Conservation (phyloP, 306 rosid genomes). For the Cercis canadensis region DNA sequence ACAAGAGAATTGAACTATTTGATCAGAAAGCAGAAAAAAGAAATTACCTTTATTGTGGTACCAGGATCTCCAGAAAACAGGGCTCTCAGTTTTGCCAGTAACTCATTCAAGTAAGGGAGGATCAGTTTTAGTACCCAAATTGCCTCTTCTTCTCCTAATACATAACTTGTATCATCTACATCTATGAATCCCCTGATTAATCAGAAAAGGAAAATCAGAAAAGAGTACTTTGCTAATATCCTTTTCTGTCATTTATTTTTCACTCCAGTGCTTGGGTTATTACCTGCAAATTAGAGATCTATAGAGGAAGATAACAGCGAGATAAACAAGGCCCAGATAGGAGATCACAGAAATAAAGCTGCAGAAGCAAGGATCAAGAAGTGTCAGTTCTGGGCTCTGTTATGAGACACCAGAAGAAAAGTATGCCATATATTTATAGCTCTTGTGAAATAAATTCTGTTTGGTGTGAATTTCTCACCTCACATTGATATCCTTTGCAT, state of each 20-base stretch:
- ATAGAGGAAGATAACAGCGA: slow-evolving; percentile 74
- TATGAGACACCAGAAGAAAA: slow-evolving; percentile 5
- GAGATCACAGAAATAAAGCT: slow-evolving; percentile 83
- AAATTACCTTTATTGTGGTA: slow-evolving; percentile 81
- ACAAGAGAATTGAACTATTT: background rate
- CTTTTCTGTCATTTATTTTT: slow-evolving; percentile 2
- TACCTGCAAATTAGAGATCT: slow-evolving; percentile 82
- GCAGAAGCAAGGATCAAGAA: slow-evolving; percentile 35
- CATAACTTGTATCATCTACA: slow-evolving; percentile 53
- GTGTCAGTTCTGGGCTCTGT: slow-evolving; percentile 31
- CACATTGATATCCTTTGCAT: slow-evolving; percentile 69
- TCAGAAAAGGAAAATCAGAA: slow-evolving; percentile 27
- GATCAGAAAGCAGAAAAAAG: background rate
- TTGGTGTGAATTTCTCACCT: slow-evolving; percentile 53
- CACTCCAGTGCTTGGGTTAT: background rate
- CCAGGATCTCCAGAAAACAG: slow-evolving; percentile 90
- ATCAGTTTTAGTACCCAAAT: slow-evolving; percentile 70
- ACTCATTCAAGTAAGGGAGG: slow-evolving; percentile 82
- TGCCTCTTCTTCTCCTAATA: slow-evolving; percentile 83
- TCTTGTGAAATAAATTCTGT: background rate
- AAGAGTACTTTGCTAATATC: background rate
- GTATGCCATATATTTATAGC: too few relatives aligned
- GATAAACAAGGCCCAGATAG: slow-evolving; percentile 77
- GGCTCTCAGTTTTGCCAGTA: slow-evolving; percentile 70
- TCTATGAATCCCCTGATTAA: slow-evolving; percentile 57